These are phyloP conservation scores for Aspergillus indologenus DNA, from an alignment of 495 filamentous ascomycete genomes.

Conservation along the genomic window DNA sequence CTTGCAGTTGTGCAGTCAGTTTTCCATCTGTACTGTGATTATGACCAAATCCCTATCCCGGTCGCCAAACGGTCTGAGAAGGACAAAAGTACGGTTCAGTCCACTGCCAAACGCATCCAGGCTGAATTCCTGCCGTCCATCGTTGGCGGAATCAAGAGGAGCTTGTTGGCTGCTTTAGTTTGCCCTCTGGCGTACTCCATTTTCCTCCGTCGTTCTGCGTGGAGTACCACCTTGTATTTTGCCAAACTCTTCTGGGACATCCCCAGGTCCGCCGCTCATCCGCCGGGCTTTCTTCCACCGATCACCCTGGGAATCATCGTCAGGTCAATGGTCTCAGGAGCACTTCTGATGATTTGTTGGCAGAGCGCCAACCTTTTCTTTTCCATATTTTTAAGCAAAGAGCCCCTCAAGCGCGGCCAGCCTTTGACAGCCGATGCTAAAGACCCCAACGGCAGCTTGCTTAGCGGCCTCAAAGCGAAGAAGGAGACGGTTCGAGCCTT, in stretches of 20 bases:
- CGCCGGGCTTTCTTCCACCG: constrained; percentile 53
- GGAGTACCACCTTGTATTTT: constrained; percentile 64
- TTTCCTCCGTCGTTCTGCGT: constrained; percentile 59
- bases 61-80: constrained; percentile 38
- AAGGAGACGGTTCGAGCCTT: constrained; percentile 57
- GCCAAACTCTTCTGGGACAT: constrained; percentile 72
- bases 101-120: constrained; percentile 35
- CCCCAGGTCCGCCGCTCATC: constrained; percentile 59
- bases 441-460: constrained; percentile 87
- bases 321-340: constrained; percentile 61
- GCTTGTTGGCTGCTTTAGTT: constrained; percentile 41
- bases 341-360: constrained; percentile 69
- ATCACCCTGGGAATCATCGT: constrained; percentile 54
- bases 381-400: constrained; percentile 69
- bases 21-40: constrained; percentile 69
- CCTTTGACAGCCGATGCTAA: constrained; percentile 80
- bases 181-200: constrained; percentile 59
- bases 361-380: constrained; percentile 72
- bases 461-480: constrained; percentile 76
- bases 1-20: constrained; percentile 67
- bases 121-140: constrained; percentile 23
- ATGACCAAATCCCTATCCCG: constrained; percentile 64
- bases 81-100: constrained; percentile 34
- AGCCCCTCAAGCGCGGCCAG: constrained; percentile 76
- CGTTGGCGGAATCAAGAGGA: constrained; percentile 35